phyloP scores from a whole-genome alignment of 345 rosid genomes.

The Syzygium grande region DNA sequence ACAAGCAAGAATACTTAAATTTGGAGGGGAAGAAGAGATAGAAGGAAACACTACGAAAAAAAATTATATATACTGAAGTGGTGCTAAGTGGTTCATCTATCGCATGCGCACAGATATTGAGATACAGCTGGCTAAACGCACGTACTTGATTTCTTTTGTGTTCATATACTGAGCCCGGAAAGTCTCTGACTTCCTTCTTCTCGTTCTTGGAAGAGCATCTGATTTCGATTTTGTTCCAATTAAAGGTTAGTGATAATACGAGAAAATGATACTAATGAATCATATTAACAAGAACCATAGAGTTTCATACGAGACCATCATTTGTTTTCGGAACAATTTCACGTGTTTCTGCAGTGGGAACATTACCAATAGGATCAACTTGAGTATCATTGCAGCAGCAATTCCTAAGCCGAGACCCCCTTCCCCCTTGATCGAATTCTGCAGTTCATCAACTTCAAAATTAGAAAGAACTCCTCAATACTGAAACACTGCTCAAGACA shows the following conservation, averaged over 20 bases:
- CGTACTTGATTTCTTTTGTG: constrained; percentile 67
- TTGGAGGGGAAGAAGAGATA: background rate
- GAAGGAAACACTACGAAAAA: background rate
- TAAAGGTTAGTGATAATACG: background rate
- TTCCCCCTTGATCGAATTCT: constrained; percentile 8
- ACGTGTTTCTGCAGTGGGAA: background rate
- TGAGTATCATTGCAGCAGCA: constrained; percentile 19
- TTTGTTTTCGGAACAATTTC: background rate
- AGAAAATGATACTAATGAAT: background rate
- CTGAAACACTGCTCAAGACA: background rate
- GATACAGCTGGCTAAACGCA: background rate
- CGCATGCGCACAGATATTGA: background rate
- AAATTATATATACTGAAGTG: background rate
- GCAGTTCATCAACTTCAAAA: constrained; percentile 1
- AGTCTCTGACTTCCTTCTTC: constrained; percentile 82
- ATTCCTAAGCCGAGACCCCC: constrained; percentile 17
- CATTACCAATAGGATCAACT: constrained; percentile 27
- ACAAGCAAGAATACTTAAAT: background rate
- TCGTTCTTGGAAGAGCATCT: constrained; percentile 41
- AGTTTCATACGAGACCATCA: background rate
- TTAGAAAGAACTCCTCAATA: background rate
- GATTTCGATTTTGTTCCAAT: background rate
- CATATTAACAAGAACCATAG: background rate
- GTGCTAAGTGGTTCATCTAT: background rate
- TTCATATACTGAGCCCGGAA: constrained; percentile 75